Evolutionary conservation across 495 filamentous ascomycete genomes (phyloP), one percentile per base, ranked within the genome.

Genomic region (Podospora bellae-mahoneyi): DNA sequence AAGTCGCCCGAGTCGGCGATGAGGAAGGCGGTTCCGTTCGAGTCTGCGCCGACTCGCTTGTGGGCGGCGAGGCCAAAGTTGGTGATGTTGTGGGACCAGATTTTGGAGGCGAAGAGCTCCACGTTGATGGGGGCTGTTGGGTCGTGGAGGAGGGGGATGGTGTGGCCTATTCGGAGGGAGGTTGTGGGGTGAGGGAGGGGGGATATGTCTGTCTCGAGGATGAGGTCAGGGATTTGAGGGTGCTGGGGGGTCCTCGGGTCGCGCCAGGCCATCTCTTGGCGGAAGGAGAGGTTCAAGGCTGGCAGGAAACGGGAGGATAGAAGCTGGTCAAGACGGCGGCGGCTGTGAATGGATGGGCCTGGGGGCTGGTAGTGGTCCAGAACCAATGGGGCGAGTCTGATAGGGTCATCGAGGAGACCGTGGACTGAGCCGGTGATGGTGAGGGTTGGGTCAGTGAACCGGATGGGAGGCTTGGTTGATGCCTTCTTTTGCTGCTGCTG

Each of bases 161-260:
- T 71, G 56, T 73, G 69, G 23, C 68, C 74, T 28, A 74, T 9
- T 3, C 74, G 68, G 7, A 69, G 54, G 53, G 71, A 73, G 1
- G 71, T 53, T 1, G 64, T 66, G 0, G 62, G 67, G 10, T 70
- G 70, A 13, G 74, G 74, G 20, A 76, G 67, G 5, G 74, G 23
- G 26, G 71, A 70, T 20, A 76, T 1, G 10, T 76, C 74, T 39
- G 74, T 70, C 58, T 76, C 74, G 48, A 74, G 15, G 44, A 76
- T 65, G 19, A 59, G 61, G 18, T 61, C 55, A 10, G 39, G 39
- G 3, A 23, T 54, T 4, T 28, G 16, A 5, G 39, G 32, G 0
- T 0, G 19, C 19, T 57, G 48, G 26, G 7, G 19, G 34, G 18
- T 10, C 2, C 53, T 28, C 1, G 32, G 28, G 6, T 71, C 64